Conservation (phyloP, 2,329 filamentous ascomycete species). For the Apiospora pterosperma region DNA sequence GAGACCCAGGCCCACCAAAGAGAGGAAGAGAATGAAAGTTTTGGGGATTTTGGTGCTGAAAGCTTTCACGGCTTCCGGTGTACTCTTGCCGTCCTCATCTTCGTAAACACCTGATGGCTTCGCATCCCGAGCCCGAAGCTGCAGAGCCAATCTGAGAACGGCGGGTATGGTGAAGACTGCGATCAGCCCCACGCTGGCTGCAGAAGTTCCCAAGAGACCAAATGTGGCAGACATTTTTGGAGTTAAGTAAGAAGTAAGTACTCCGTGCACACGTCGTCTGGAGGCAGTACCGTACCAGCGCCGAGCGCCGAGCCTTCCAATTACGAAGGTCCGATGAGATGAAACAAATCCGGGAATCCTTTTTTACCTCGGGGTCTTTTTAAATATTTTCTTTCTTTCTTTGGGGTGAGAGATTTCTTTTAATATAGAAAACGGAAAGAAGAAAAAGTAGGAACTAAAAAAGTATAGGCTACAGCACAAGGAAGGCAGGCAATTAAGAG, state of each 20-base stretch:
- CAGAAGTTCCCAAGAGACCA: slow-evolving; percentile 19
- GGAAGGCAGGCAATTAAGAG: neutral
- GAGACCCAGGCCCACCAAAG: slow-evolving; percentile 48
- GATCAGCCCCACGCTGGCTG: slow-evolving; percentile 22
- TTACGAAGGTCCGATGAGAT: neutral
- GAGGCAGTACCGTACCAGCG: neutral
- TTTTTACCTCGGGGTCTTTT: neutral
- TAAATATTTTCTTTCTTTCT: neutral
- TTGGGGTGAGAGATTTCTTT: neutral
- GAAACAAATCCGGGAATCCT: neutral
- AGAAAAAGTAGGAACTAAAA: neutral
- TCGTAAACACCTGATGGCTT: slow-evolving; percentile 52
- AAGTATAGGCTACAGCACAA: neutral
- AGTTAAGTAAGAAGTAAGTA: too few relatives aligned
- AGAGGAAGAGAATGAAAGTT: slow-evolving; percentile 49
- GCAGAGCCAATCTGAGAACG: slow-evolving; percentile 14
- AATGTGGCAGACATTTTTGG: slow-evolving; percentile 17
- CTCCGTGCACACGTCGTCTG: neutral
- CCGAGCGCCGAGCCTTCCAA: neutral
- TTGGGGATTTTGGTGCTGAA: slow-evolving; percentile 63
- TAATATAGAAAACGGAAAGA: too few relatives aligned
- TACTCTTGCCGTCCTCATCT: slow-evolving; percentile 68
- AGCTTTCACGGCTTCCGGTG: slow-evolving; percentile 55
- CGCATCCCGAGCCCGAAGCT: slow-evolving; percentile 16
- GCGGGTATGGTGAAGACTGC: slow-evolving; percentile 21